phyloP scores from a whole-genome alignment of 768 basidiomycete genomes.

The Thelephora aurantiotincta region DNA sequence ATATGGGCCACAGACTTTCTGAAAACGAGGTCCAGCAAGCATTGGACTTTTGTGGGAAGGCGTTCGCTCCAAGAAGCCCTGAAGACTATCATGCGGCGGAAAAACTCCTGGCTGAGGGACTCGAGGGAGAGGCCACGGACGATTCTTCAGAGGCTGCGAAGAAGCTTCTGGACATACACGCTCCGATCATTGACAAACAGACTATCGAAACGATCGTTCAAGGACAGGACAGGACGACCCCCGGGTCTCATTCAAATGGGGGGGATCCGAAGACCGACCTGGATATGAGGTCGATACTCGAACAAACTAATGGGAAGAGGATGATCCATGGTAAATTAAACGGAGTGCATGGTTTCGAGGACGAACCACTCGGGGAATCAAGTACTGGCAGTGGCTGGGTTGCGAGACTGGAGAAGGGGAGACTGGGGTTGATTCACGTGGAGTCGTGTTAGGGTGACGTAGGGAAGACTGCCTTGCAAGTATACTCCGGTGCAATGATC shows the following conservation, averaged over 20 bases:
- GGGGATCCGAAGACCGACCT: conserved; percentile 16
- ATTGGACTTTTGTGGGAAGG: conserved; percentile 63
- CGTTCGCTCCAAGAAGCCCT: conserved; percentile 56
- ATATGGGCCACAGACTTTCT: conserved; percentile 58
- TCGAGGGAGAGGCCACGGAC: neutral
- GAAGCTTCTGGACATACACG: too few species aligned
- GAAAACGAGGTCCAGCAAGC: too few species aligned
- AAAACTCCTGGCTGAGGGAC: conserved; percentile 1
- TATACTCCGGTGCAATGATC: too few species aligned
- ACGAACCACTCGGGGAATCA: too few species aligned
- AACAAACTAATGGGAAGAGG: conserved; percentile 60
- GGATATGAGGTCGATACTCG: conserved; percentile 35
- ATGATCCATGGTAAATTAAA: too few species aligned
- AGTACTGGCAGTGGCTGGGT: too few species aligned
- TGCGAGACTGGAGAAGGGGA: too few species aligned
- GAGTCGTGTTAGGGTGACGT: conserved; percentile 40
- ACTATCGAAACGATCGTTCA: conserved; percentile 14
- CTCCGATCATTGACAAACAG: too few species aligned
- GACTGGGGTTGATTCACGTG: conserved; percentile 53
- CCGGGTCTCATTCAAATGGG: neutral
- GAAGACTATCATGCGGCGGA: conserved; percentile 31
- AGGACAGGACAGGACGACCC: conserved; percentile 6
- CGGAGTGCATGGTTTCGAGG: conserved; percentile 52
- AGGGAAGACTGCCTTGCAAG: conserved; percentile 38
- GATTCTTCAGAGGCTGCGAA: neutral